Evolutionary conservation across 768 basidiomycete species (phyloP), one percentile per base, ranked within the genome.

Genomic region (Collybia nuda): DNA sequence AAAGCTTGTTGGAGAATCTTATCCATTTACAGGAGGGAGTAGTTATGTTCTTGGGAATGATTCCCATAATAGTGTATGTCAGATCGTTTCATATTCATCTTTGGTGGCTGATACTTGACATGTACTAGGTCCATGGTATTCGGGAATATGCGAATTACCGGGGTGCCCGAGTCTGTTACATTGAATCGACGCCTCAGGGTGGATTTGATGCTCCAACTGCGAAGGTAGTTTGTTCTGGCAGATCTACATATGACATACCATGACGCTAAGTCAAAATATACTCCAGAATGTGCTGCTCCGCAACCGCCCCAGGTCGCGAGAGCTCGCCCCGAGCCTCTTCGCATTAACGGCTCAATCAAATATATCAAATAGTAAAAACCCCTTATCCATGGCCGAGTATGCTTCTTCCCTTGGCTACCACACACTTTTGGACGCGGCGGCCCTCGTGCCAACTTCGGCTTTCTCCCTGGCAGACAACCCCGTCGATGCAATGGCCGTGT

Each of bases 291-390:
- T 85, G 21, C 70, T 88, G n/a, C 64, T 72, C 43, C 71, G 67
- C 43, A 72, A 81, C 51, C 72, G 73, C 26, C 80, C 84, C 14
- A 67, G 66, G 37, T 70, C 79, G 19, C 56, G 62, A 47, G 64
- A 74, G 17, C 62, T 74, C 5, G 63, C 76, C 0, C 81, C 84
- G 0, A 79, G 80, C 40, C 78, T 92, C 7, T 89, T 90, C 51
- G 88, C 84, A 6, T 71, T 90, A 45, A 92, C 89, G 0, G 90
- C 79, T 11, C 86, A 86, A 68, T 93, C 91, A 7, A 93, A 93
- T 61, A 82, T 93, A 44, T 79, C 90, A 11, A 91, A 89, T 59
- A 72, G 78, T 50, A 92, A 91, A 65, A 81, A 77, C 44, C 75
- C 85, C 5, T 74, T 91, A 5, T 82, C 84, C 1, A 75, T 86